These are phyloP conservation scores for Coelastrella sp. DNA, from an alignment of 139 green algal species.

Conservation along the genomic window DNA sequence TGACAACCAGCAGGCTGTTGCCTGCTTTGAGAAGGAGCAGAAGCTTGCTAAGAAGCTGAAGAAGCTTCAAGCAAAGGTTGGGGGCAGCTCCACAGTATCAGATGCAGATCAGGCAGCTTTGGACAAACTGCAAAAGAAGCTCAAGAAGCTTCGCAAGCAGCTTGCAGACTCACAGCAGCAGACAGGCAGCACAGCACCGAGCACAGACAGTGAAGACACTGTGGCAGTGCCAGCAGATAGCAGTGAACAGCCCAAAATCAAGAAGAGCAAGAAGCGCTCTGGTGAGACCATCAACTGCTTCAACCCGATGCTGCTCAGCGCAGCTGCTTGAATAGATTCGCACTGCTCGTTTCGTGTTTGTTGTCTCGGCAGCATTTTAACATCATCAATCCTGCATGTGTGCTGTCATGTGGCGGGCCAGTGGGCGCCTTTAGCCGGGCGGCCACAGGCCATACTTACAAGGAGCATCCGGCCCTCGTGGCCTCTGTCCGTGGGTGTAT, in stretches of 20 bases:
- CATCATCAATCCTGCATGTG: not conserved
- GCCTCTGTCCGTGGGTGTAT: conserved; percentile 37
- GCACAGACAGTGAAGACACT: conserved; percentile 43
- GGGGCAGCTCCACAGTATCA: not conserved
- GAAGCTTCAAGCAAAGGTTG: conserved; percentile 38
- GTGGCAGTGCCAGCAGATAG: conserved; percentile 39
- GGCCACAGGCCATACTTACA: not conserved
- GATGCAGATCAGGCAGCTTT: not conserved
- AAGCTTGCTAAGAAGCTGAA: conserved; percentile 56
- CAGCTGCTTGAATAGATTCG: too few species aligned
- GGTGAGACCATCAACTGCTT: not conserved
- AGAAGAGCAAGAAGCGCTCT: conserved; percentile 42
- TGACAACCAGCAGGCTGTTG: not conserved
- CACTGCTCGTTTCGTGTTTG: too few species aligned
- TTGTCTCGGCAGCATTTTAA: too few species aligned
- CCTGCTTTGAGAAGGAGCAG: conserved; percentile 43
- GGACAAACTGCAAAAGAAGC: conserved; percentile 23
- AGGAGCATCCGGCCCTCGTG: conserved; percentile 32
- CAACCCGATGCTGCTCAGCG: too few species aligned
- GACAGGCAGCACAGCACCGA: conserved; percentile 3
- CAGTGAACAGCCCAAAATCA: not conserved
- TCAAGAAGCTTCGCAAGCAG: conserved; percentile 46
- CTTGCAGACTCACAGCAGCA: conserved; percentile 25
- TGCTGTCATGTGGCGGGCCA: conserved; percentile 37
- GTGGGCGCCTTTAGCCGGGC: conserved; percentile 45